Conservation (phyloP, 2,329 filamentous ascomycete genomes). For the Diaporthe australafricana region DNA sequence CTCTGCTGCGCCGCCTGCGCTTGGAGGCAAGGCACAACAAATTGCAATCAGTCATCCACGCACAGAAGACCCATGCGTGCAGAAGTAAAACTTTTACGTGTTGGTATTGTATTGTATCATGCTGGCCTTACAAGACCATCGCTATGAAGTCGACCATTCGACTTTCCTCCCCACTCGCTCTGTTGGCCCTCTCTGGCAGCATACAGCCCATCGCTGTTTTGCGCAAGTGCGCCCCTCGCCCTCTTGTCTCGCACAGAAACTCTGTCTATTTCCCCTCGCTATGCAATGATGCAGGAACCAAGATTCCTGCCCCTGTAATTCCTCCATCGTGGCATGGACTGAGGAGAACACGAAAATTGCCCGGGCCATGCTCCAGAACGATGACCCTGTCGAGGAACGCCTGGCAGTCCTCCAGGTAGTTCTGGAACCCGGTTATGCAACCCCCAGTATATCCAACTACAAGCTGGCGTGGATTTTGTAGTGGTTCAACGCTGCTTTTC, state of each 20-base stretch:
- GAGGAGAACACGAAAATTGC: constrained; percentile 55
- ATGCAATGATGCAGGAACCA: constrained; percentile 61
- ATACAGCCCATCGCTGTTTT: not conserved
- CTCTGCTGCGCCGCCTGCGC: not conserved
- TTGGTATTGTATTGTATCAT: not conserved
- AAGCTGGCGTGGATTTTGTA: constrained; percentile 59
- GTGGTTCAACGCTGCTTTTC: not conserved
- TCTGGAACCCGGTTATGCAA: constrained; percentile 83
- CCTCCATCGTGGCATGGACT: constrained; percentile 71
- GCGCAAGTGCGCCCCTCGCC: not conserved
- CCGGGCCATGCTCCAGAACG: constrained; percentile 50
- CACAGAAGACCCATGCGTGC: not conserved
- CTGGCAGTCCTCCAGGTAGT: constrained; percentile 78
- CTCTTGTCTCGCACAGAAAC: not conserved
- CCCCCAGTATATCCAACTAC: constrained; percentile 85
- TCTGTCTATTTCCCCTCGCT: constrained; percentile 36
- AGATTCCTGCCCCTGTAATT: constrained; percentile 70
- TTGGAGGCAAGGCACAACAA: not conserved
- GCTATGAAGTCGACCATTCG: not conserved
- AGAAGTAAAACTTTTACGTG: too few species aligned
- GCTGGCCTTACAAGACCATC: too few species aligned
- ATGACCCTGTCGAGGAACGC: constrained; percentile 71
- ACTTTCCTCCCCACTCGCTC: not conserved
- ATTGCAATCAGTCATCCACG: not conserved
- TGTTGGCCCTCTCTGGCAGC: not conserved